Base-by-base conservation (phyloP, 768 basidiomycete genomes). In the Holtermannia corniformis region DNA sequence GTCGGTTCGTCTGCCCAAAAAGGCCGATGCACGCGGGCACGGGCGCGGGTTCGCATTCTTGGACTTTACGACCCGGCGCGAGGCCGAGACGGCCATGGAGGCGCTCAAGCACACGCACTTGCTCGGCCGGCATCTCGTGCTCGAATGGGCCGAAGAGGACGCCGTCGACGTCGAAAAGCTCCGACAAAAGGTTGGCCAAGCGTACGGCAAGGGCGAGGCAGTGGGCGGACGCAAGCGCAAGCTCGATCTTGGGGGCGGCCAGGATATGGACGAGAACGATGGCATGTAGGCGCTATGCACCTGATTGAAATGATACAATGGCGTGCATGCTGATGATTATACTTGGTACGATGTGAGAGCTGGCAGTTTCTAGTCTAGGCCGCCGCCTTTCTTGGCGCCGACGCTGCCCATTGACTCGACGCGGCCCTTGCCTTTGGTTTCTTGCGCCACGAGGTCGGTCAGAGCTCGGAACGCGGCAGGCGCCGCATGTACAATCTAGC, bases 91-190 rank as follows among this genome's bases (percentile, higher is more conserved):
- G 41, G 93, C 89, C 0, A 89, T 84, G 71, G 81, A 80, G 23
- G 82, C 88, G 11, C 79, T 99, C 21, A 80, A 82, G 60, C 91
- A 97, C 72, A 95, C 92, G 0, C 95, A 97, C 77, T 82, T 97
- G 62, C 82, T 99, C 20, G 93, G 95, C 7, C 76, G 95, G 28
- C 95, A 99, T 78, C 75, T 99, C 42, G 90, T 97, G 3, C 75
- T 99, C 41, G 84, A 97, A 70, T 95, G 92, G 91, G 90, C 92
- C 0, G 84, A 77, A 2, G 86, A 86, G 57, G 70, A 72, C 23
- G 62, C 54, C 5, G 80, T 82, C 65, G 86, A 92, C 66, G 65
- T 92, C 49, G 86, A 86, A 25, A 77, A 68, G 51, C 68, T 95
- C 45, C 76, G 91, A 55, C 80, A 80, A 74, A 91, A 89, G 74